phyloP scores from a whole-genome alignment of 371 early-diverging fungal species.

The Phascolomyces articulosus region DNA sequence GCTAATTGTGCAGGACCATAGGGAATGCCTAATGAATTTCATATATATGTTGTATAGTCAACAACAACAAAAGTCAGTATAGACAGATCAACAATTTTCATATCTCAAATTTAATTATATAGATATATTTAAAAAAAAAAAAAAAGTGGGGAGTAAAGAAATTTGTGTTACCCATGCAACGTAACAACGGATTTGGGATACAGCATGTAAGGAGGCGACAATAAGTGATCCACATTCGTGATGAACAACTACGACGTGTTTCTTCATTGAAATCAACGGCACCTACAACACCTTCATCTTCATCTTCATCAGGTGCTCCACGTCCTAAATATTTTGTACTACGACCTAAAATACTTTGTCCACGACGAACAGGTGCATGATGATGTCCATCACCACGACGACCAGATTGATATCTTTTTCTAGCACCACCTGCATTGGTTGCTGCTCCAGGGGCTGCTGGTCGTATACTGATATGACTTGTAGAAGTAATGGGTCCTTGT shows the following conservation, averaged over 20 bases:
- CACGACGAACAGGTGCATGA: constrained; percentile 30
- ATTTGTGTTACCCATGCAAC: constrained; percentile 9
- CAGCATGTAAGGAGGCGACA: constrained; percentile 58
- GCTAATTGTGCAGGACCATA: constrained; percentile 65
- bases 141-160: too few relatives aligned
- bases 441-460: too few relatives aligned
- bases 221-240: constrained; percentile 47
- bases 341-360: constrained; percentile 45
- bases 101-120: too few relatives aligned
- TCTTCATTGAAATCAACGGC: constrained; percentile 18
- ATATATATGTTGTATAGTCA: too few relatives aligned
- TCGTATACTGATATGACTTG: neutral
- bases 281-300: constrained; percentile 19
- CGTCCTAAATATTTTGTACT: constrained; percentile 26
- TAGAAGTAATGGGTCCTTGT: too few relatives aligned
- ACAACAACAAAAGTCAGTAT: too few relatives aligned
- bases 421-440: neutral
- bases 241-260: neutral
- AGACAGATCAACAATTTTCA: too few relatives aligned
- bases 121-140: too few relatives aligned
- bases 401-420: constrained; percentile 12
- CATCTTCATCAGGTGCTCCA: constrained; percentile 15
- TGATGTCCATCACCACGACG: constrained; percentile 12
- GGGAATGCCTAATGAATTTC: constrained; percentile 23
- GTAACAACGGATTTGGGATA: constrained; percentile 34